A percentile compares a stretch with the other conserved stretches of the same genome.
Conservation (phyloP, 768 basidiomycete species). For the Auriscalpium orientale region DNA sequence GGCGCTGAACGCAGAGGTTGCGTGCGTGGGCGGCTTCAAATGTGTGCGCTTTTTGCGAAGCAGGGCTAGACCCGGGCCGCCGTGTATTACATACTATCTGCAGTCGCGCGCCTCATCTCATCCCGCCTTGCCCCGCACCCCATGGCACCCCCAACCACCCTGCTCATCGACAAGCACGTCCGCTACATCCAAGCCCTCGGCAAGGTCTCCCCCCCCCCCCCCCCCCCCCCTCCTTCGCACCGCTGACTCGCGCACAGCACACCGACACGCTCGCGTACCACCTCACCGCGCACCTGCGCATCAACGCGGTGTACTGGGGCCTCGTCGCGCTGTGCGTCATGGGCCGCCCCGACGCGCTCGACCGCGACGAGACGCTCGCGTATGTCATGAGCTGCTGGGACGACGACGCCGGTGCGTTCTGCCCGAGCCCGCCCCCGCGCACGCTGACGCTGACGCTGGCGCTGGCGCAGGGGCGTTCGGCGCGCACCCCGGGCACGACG, state of each 20-base stretch:
- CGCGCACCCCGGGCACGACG: constrained; percentile 90
- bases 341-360: constrained; percentile 69
- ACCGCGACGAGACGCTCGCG: constrained; percentile 74
- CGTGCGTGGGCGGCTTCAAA: too few species aligned
- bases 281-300: constrained; percentile 83
- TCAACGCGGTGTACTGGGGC: constrained; percentile 98
- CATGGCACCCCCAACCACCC: too few species aligned
- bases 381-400: constrained; percentile 97
- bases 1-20: too few species aligned
- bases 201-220: background rate
- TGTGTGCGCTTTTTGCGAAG: too few species aligned
- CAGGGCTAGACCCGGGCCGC: too few species aligned
- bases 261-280: constrained; percentile 85
- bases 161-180: background rate
- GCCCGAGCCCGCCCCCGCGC: background rate
- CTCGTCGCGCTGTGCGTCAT: constrained; percentile 81
- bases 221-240: background rate
- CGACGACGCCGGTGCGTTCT: constrained; percentile 63
- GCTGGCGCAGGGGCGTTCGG: constrained; percentile 73
- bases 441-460: background rate
- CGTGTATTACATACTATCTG: too few species aligned
- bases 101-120: too few species aligned
- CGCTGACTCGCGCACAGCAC: constrained; percentile 34
- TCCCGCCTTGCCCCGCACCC: too few species aligned
- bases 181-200: background rate